Evolutionary conservation across 2,329 filamentous ascomycete genomes (phyloP).

Genomic region (Cercospora zeina): DNA sequence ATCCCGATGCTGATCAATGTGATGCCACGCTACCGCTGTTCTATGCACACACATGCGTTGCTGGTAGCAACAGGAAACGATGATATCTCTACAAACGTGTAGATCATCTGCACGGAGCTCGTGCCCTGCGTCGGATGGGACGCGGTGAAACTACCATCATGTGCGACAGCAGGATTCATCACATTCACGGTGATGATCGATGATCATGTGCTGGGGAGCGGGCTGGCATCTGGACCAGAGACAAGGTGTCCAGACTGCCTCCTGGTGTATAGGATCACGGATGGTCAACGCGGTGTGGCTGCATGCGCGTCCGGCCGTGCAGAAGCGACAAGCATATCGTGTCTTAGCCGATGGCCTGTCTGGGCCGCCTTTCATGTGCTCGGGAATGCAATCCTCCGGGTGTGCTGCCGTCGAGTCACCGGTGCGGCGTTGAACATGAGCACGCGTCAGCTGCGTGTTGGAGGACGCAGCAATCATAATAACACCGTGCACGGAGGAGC

Average conservation of each 20-base stretch:
- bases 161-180: background rate
- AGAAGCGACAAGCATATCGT: background rate
- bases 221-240: background rate
- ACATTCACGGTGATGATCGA: no score
- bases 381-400: background rate
- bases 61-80: background rate
- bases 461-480: background rate
- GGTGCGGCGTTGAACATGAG: background rate
- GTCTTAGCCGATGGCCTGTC: background rate
- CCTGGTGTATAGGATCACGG: no score
- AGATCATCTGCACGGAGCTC: background rate
- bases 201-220: background rate
- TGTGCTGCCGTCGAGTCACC: background rate
- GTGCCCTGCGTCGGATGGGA: background rate
- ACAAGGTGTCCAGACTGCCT: background rate
- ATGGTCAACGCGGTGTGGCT: no score
- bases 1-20: background rate
- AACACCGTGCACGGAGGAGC: background rate
- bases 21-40: background rate
- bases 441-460: constrained; percentile 6
- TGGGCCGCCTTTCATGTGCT: background rate
- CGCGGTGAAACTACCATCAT: background rate
- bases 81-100: background rate
- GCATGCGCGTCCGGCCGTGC: background rate
- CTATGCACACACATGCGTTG: background rate